Evolutionary conservation across 768 basidiomycete genomes (phyloP).

Genomic region (Lactarius pseudohatsudake): DNA sequence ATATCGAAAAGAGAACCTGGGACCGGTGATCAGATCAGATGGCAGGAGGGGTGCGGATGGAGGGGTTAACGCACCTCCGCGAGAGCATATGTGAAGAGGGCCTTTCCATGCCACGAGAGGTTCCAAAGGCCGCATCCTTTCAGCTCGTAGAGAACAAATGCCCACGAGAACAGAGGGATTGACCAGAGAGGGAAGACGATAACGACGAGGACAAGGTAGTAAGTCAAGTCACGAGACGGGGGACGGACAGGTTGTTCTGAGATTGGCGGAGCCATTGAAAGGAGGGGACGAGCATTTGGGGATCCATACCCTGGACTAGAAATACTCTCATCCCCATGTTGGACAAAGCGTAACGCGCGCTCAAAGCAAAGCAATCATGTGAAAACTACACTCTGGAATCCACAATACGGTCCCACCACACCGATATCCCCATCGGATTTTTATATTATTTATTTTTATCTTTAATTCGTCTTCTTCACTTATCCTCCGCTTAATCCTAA

Average conservation of each 20-base stretch:
- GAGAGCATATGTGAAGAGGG: conserved; percentile 50
- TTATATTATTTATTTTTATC: background rate
- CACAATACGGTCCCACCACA: background rate
- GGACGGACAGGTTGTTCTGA: conserved; percentile 37
- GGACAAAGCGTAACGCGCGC: background rate
- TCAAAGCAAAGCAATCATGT: background rate
- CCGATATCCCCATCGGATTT: background rate
- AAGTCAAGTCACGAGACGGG: conserved; percentile 48
- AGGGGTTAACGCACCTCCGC: conserved; percentile 50
- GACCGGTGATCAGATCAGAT: conserved; percentile 8
- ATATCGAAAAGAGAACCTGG: conserved; percentile 69
- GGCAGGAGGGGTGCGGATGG: background rate
- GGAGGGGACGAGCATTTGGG: background rate
- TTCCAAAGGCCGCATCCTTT: conserved; percentile 43
- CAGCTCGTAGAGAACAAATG: conserved; percentile 52
- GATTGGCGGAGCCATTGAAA: conserved; percentile 24
- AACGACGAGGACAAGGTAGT: conserved; percentile 56
- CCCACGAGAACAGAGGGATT: conserved; percentile 63
- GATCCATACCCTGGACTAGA: background rate
- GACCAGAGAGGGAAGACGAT: conserved; percentile 66
- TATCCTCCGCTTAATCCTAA: background rate
- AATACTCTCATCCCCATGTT: background rate
- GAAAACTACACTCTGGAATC: background rate
- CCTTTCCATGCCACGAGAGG: conserved; percentile 41
- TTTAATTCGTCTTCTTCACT: background rate